Conservation (phyloP, 2,329 filamentous ascomycete species). For the Monosporascus cannonballus region DNA sequence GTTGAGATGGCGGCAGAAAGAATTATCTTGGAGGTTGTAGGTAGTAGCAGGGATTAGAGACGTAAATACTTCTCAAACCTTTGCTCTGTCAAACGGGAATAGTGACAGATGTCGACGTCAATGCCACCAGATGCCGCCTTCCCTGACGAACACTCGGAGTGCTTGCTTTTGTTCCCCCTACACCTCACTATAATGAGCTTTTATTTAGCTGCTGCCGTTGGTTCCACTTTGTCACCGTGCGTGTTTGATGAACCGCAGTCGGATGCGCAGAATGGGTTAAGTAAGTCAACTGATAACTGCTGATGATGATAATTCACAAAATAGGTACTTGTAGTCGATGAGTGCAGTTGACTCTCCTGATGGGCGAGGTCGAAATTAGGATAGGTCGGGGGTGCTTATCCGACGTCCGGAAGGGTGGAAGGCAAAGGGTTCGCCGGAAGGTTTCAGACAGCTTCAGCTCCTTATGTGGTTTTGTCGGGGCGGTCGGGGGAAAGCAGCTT, state of each 20-base stretch:
- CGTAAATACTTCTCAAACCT: slow-evolving; percentile 32
- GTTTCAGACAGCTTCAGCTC: background rate
- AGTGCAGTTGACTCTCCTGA: too few relatives aligned
- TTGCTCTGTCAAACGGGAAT: slow-evolving; percentile 25
- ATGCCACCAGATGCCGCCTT: slow-evolving; percentile 3
- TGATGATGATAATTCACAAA: background rate
- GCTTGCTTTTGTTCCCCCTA: background rate
- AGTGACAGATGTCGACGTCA: slow-evolving; percentile 11
- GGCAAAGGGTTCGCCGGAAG: background rate
- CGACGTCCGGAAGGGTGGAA: too few relatives aligned
- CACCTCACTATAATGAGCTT: background rate
- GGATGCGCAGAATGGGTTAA: too few relatives aligned
- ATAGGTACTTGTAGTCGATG: background rate
- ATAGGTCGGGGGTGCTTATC: too few relatives aligned
- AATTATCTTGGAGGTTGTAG: slow-evolving; percentile 16
- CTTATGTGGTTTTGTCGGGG: background rate
- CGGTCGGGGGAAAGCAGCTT: background rate
- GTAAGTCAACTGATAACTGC: too few relatives aligned
- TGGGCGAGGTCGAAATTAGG: too few relatives aligned
- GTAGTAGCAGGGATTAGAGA: slow-evolving; percentile 24
- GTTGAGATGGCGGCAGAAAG: slow-evolving; percentile 9
- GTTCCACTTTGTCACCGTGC: background rate
- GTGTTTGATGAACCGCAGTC: too few relatives aligned
- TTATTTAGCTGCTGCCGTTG: background rate
- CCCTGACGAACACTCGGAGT: background rate